Percentiles rank a stretch among this genome's conserved stretches.
Conservation (phyloP, 2,329 filamentous ascomycete genomes). For the Neocatenulostroma microsporum region DNA sequence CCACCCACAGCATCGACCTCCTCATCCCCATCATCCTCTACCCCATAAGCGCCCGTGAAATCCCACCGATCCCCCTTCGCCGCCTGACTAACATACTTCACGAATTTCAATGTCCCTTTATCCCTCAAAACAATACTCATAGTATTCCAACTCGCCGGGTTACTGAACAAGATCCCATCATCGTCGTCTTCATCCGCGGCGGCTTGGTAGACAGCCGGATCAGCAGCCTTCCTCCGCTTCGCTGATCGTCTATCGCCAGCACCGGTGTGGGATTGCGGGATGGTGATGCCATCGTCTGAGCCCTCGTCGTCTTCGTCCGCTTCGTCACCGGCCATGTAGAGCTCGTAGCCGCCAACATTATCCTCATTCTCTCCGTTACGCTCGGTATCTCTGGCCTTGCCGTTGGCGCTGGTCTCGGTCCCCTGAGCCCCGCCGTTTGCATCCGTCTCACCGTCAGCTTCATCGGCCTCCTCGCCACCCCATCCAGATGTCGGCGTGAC, state of each 20-base stretch:
- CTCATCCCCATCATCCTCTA: conserved; percentile 34
- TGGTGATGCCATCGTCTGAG: conserved; percentile 32
- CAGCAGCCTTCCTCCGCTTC: conserved; percentile 38
- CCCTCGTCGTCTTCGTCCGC: conserved; percentile 56
- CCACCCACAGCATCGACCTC: neutral
- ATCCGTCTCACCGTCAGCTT: conserved; percentile 32
- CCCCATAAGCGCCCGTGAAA: conserved; percentile 68
- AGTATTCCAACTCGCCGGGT: conserved; percentile 74
- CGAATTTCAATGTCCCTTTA: conserved; percentile 77
- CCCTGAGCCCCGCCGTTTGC: no score
- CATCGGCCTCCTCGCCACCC: conserved; percentile 56
- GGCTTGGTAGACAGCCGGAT: conserved; percentile 82
- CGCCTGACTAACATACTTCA: conserved; percentile 83
- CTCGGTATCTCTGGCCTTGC: conserved; percentile 23
- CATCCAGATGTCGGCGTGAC: conserved; percentile 80
- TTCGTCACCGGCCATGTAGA: conserved; percentile 83
- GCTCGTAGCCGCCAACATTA: conserved; percentile 66
- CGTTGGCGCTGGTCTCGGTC: conserved; percentile 25
- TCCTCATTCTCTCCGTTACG: conserved; percentile 49
- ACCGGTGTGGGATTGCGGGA: conserved; percentile 34
- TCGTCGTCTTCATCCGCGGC: conserved; percentile 58
- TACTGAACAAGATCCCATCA: conserved; percentile 62
- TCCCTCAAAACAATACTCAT: conserved; percentile 86
- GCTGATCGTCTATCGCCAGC: conserved; percentile 38
- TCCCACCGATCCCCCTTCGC: conserved; percentile 92